A percentile compares a stretch with the other conserved stretches of the same genome.
Conservation (phyloP, 2,329 filamentous ascomycete species). For the Cladobotryum protrusum region DNA sequence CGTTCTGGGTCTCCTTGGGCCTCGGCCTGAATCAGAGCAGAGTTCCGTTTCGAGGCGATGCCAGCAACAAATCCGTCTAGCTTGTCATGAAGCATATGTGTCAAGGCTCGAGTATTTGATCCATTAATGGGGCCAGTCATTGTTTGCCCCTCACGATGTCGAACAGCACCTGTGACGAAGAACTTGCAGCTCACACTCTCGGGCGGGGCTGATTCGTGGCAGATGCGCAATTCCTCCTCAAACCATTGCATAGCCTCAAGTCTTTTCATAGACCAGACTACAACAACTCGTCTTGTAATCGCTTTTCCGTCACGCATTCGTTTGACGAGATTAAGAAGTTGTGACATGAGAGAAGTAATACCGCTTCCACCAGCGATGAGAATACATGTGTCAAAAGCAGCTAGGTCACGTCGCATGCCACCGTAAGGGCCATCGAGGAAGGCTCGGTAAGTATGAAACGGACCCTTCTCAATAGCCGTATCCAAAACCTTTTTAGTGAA, state of each 20-base stretch:
- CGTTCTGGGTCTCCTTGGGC: constrained; percentile 72
- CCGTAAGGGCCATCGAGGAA: constrained; percentile 94
- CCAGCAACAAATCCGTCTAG: constrained; percentile 83
- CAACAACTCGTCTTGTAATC: constrained; percentile 81
- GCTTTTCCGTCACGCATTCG: constrained; percentile 93
- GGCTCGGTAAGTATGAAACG: constrained; percentile 85
- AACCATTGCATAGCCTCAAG: constrained; percentile 98
- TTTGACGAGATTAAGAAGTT: constrained; percentile 90
- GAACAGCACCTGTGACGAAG: constrained; percentile 71
- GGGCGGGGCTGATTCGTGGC: constrained; percentile 79
- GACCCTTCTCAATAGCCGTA: constrained; percentile 75
- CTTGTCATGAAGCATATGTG: constrained; percentile 74
- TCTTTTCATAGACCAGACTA: constrained; percentile 89
- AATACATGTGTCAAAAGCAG: constrained; percentile 89
- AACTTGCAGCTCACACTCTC: constrained; percentile 91
- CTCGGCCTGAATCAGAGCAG: constrained; percentile 73
- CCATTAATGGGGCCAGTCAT: constrained; percentile 40
- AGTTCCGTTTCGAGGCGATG: constrained; percentile 81
- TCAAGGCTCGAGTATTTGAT: constrained; percentile 50
- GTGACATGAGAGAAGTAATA: constrained; percentile 87
- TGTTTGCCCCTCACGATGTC: constrained; percentile 27
- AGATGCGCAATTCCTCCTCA: constrained; percentile 87
- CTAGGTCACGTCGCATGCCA: constrained; percentile 82
- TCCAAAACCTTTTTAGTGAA: constrained; percentile 84
- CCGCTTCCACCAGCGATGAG: constrained; percentile 91